Evolutionary conservation across 1,284 basidiomycete species (phyloP).

Genomic region (Cryptococcus maquisensis): DNA sequence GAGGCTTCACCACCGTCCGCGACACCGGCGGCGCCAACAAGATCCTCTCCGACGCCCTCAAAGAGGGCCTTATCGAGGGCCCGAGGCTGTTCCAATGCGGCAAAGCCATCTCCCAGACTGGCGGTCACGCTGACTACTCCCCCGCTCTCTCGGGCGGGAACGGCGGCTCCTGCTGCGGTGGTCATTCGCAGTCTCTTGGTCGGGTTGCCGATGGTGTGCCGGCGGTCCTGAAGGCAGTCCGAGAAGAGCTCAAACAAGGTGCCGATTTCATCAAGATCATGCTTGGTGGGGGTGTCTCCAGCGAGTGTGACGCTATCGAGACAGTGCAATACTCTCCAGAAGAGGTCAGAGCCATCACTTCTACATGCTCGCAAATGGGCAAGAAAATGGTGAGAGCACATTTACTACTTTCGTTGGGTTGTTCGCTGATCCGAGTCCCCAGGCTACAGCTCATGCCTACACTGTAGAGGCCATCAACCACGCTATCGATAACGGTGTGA

Average conservation of each 20-base stretch:
- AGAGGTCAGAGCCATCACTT: constrained; percentile 53
- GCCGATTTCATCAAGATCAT: constrained; percentile 52
- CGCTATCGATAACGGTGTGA: constrained; percentile 31
- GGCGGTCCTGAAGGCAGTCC: constrained; percentile 42
- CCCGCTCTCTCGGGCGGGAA: not conserved
- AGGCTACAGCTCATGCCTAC: constrained; percentile 20
- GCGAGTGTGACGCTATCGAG: constrained; percentile 53
- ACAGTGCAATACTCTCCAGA: constrained; percentile 53
- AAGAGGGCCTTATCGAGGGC: constrained; percentile 51
- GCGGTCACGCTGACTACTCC: constrained; percentile 50
- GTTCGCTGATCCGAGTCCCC: not conserved
- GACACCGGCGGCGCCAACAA: constrained; percentile 54
- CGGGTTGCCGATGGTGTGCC: constrained; percentile 31
- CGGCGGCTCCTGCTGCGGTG: not conserved
- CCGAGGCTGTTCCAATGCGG: constrained; percentile 53
- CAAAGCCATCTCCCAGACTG: constrained; percentile 52
- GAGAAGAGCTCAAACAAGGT: constrained; percentile 51
- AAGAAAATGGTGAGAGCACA: constrained; percentile 39
- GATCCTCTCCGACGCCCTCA: constrained; percentile 49
- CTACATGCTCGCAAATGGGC: constrained; percentile 52
- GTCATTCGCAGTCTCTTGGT: constrained; percentile 24
- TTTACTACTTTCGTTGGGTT: not conserved
- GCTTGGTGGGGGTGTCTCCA: constrained; percentile 53
- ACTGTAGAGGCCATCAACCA: constrained; percentile 24
- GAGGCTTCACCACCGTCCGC: constrained; percentile 55